A percentile compares a stretch with the other conserved stretches of the same genome.
These are phyloP conservation scores for Xylogone sp. DNA, from an alignment of 2,329 filamentous ascomycete species.

Conservation along the genomic window DNA sequence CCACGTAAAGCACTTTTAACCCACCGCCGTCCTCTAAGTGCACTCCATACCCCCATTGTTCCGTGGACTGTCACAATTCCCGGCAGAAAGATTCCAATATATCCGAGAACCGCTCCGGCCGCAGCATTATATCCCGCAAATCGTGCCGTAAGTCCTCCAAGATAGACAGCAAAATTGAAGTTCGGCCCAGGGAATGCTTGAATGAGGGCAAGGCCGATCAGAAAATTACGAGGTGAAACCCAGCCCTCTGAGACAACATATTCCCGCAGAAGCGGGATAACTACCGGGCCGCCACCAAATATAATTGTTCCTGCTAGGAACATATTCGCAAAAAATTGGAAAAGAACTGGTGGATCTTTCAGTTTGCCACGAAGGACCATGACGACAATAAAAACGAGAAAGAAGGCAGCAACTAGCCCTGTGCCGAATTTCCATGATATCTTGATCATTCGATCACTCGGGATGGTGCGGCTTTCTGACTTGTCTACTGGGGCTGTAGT, in stretches of 20 bases:
- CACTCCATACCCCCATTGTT: conserved; percentile 51
- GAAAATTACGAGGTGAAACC: conserved; percentile 67
- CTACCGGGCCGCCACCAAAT: conserved; percentile 58
- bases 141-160: conserved; percentile 46
- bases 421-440: conserved; percentile 44
- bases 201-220: conserved; percentile 68
- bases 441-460: conserved; percentile 25
- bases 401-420: conserved; percentile 42
- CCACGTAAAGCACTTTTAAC: conserved; percentile 50
- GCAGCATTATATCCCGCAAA: conserved; percentile 22
- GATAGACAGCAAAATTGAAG: conserved; percentile 57
- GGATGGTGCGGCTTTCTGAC: conserved; percentile 7
- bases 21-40: conserved; percentile 39
- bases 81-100: conserved; percentile 48
- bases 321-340: conserved; percentile 66
- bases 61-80: conserved; percentile 47
- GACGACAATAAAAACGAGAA: conserved; percentile 52
- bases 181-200: conserved; percentile 66
- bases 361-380: conserved; percentile 48
- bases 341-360: conserved; percentile 37
- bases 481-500: neutral
- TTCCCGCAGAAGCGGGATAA: conserved; percentile 59
- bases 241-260: conserved; percentile 65
- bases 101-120: conserved; percentile 48
- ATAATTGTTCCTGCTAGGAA: conserved; percentile 64